Evolutionary conservation across 2,329 filamentous ascomycete genomes (phyloP).

Genomic region (Didymosphaeria variabile): DNA sequence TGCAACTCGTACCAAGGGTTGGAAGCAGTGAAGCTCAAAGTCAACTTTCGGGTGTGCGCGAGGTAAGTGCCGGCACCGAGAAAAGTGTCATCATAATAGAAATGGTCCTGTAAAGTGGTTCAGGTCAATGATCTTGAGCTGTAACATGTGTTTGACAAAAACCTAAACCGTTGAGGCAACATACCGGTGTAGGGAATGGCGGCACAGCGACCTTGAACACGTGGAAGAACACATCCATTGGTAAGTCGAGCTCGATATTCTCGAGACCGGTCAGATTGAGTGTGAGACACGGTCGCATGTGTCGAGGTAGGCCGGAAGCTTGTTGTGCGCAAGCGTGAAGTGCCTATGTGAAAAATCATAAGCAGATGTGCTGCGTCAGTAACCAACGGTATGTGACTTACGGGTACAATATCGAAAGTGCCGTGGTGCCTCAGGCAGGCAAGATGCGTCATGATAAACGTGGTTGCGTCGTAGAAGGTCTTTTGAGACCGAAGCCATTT

Average conservation of each 20-base stretch:
- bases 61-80: conserved; percentile 17
- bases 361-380: too few species aligned
- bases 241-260: conserved; percentile 23
- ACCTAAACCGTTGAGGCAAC: background rate
- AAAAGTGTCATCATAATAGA: background rate
- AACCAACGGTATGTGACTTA: background rate
- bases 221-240: conserved; percentile 18
- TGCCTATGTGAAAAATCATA: background rate
- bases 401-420: background rate
- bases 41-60: conserved; percentile 16
- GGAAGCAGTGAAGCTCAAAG: conserved; percentile 16
- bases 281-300: background rate
- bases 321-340: background rate
- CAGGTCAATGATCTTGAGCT: background rate
- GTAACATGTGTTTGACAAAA: background rate
- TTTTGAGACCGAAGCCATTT: conserved; percentile 20
- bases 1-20: conserved; percentile 21
- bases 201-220: conserved; percentile 24
- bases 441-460: conserved; percentile 20
- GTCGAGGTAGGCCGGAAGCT: conserved; percentile 1
- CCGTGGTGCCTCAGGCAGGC: conserved; percentile 1
- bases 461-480: conserved; percentile 14
- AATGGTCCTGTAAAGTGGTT: background rate
- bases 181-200: conserved; percentile 18
- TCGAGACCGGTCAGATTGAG: conserved; percentile 22